These are phyloP conservation scores for Calonectria crousiana DNA, from an alignment of 2,329 filamentous ascomycete species.

Conservation along the genomic window DNA sequence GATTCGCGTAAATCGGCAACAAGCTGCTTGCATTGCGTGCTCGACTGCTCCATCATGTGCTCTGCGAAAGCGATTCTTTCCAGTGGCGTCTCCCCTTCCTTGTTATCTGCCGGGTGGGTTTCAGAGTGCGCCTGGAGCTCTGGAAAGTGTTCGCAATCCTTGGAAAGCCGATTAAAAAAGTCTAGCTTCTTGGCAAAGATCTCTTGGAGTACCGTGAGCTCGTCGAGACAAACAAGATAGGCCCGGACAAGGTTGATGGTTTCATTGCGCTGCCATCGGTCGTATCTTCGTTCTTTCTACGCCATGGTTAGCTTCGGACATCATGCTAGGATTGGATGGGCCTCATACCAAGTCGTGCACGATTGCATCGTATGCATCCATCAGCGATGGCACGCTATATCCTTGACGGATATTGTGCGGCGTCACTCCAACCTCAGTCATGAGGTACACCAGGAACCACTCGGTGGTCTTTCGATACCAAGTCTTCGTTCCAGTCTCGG, in stretches of 20 bases:
- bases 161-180: too few relatives aligned
- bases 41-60: too few relatives aligned
- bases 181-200: too few relatives aligned
- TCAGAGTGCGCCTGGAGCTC: too few relatives aligned
- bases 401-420: not conserved
- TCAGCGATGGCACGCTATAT: not conserved
- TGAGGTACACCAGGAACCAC: not conserved
- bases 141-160: too few relatives aligned
- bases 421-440: not conserved
- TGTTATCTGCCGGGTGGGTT: too few relatives aligned
- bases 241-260: not conserved
- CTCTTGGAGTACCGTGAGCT: too few relatives aligned
- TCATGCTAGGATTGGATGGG: not conserved
- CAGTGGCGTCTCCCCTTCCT: too few relatives aligned
- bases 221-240: not conserved
- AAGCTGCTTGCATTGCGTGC: too few relatives aligned
- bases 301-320: not conserved
- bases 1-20: too few relatives aligned
- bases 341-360: not conserved
- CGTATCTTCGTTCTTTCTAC: not conserved
- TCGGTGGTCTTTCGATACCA: not conserved
- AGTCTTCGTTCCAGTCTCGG: not conserved
- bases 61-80: too few relatives aligned
- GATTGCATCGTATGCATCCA: not conserved
- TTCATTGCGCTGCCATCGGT: not conserved